A percentile compares a stretch with the other conserved stretches of the same genome.
Conservation (phyloP, 163 green algal genomes). For the Volvox carteri region DNA sequence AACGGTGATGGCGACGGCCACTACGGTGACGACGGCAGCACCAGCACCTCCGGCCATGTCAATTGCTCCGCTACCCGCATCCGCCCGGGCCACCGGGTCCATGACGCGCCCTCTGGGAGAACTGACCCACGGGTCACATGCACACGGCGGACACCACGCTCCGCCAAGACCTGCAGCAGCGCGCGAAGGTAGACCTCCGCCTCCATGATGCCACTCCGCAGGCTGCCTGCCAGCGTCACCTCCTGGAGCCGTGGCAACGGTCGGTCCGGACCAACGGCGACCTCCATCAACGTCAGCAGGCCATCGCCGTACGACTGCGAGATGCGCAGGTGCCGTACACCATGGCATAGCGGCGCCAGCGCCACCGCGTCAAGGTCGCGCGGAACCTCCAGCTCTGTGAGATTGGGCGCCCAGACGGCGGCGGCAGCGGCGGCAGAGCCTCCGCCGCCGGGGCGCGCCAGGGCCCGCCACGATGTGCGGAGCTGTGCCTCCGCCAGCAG, state of each 20-base stretch:
- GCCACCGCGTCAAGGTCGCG: not conserved
- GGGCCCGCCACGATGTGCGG: not conserved
- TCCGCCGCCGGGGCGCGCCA: not conserved
- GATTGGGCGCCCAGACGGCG: not conserved
- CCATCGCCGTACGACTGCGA: slow-evolving; percentile 17
- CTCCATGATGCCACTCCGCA: not conserved
- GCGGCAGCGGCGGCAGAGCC: not conserved
- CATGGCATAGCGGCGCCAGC: not conserved
- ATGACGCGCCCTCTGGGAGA: not conserved
- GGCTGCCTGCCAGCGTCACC: slow-evolving; percentile 17
- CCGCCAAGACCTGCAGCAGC: slow-evolving; percentile 30
- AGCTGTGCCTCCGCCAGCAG: not conserved
- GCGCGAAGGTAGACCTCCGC: not conserved
- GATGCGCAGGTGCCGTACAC: slow-evolving; percentile 20
- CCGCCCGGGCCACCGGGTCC: not conserved
- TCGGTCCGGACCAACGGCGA: not conserved
- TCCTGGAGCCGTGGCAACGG: slow-evolving; percentile 17
- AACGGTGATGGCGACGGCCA: too few species aligned
- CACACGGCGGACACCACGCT: not conserved
- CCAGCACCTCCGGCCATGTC: slow-evolving; percentile 3
- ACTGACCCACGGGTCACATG: not conserved
- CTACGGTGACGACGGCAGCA: too few species aligned
- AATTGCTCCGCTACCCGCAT: not conserved
- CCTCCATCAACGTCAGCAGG: slow-evolving; percentile 7
- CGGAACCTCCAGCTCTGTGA: slow-evolving; percentile 20